Conservation (phyloP, 2,329 filamentous ascomycete genomes). For the Annulohypoxylon truncatum region DNA sequence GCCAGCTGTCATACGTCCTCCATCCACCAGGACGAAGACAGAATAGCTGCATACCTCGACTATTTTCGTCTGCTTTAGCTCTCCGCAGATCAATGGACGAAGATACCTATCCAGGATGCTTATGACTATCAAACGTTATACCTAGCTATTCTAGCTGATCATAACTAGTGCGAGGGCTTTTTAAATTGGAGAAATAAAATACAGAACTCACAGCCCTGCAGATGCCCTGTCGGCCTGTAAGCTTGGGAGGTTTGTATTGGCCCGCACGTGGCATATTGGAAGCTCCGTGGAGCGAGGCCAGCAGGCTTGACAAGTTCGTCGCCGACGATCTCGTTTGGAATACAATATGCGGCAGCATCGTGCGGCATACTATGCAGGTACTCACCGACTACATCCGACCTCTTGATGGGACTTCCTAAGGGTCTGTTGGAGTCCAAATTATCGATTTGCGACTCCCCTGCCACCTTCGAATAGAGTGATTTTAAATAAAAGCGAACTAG, state of each 20-base stretch:
- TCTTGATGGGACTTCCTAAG: background rate
- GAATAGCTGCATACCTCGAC: background rate
- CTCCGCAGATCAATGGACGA: constrained; percentile 24
- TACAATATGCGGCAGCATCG: background rate
- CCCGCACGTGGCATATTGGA: constrained; percentile 22
- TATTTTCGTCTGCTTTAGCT: constrained; percentile 11
- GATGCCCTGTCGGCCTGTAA: constrained; percentile 10
- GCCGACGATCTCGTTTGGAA: constrained; percentile 18
- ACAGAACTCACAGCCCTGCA: constrained; percentile 4
- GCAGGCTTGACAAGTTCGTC: constrained; percentile 1
- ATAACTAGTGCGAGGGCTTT: constrained; percentile 19
- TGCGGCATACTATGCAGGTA: background rate
- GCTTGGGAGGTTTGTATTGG: constrained; percentile 27
- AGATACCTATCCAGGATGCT: constrained; percentile 16
- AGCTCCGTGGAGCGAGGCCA: background rate
- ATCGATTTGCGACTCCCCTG: background rate
- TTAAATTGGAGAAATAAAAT: constrained; percentile 17
- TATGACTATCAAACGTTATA: constrained; percentile 37
- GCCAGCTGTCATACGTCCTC: background rate
- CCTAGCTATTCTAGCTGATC: constrained; percentile 28
- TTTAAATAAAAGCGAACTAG: background rate
- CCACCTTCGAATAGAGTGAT: background rate
- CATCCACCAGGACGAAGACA: background rate
- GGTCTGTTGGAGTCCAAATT: background rate
- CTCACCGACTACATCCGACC: constrained; percentile 25